Evolutionary conservation across 108 stramenopile genomes (phyloP).

Genomic region (Cylindrotheca closterium): DNA sequence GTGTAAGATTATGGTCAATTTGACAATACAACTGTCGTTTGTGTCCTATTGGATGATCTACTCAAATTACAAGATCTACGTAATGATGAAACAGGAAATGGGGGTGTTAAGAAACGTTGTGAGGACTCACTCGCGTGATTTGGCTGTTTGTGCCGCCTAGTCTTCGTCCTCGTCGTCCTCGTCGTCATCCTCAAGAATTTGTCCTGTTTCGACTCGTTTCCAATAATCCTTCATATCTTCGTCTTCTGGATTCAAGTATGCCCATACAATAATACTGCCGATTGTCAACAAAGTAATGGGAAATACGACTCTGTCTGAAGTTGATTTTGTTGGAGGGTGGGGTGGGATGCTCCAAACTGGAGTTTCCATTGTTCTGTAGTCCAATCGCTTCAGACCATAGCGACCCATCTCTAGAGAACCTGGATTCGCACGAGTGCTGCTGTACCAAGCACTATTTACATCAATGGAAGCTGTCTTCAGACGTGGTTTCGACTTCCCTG

Average conservation of each 20-base stretch:
- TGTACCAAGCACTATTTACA: conserved; percentile 16
- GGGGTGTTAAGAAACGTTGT: too few relatives aligned
- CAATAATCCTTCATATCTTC: conserved; percentile 41
- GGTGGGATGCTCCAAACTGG: conserved; percentile 37
- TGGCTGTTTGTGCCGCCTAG: too few relatives aligned
- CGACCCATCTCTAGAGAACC: conserved; percentile 33
- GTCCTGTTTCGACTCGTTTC: conserved; percentile 35
- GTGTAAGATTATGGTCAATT: too few relatives aligned
- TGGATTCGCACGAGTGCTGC: neutral
- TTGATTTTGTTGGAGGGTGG: conserved; percentile 32
- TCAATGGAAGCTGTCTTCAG: neutral
- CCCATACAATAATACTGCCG: conserved; percentile 28
- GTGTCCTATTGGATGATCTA: too few relatives aligned
- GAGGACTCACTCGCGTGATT: too few relatives aligned
- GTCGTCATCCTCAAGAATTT: conserved; percentile 39
- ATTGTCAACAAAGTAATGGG: conserved; percentile 12
- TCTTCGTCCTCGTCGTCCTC: conserved; percentile 32
- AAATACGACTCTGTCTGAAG: conserved; percentile 24
- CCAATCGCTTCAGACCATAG: conserved; percentile 27
- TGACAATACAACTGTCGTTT: too few relatives aligned
- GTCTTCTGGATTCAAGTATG: conserved; percentile 41
- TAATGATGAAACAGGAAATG: too few relatives aligned
- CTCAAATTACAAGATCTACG: too few relatives aligned
- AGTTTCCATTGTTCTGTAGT: conserved; percentile 25
- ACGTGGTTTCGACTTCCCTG: neutral